These are phyloP conservation scores for Apiotrichum gracile DNA, from an alignment of 1,284 basidiomycete genomes.

Conservation along the genomic window DNA sequence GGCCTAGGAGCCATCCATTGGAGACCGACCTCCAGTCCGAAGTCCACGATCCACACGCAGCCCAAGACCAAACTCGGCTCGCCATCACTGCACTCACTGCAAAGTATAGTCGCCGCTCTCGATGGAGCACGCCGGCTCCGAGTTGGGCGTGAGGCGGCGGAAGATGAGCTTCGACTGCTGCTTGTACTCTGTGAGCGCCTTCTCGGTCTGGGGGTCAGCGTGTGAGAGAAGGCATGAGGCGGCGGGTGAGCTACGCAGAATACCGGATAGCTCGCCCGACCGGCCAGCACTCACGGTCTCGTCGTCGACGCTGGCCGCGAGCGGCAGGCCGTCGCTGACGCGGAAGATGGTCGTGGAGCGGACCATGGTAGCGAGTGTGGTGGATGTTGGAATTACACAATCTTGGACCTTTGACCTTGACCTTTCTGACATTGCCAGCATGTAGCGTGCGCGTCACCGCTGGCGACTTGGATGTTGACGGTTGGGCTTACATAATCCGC, in stretches of 20 bases:
- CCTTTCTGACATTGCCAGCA: too few species aligned
- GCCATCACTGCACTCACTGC: slow-evolving; percentile 57
- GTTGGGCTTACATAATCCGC: neutral
- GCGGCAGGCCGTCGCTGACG: slow-evolving; percentile 82
- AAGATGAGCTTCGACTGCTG: slow-evolving; percentile 97
- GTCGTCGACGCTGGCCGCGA: slow-evolving; percentile 92
- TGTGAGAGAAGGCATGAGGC: neutral
- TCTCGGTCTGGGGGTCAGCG: slow-evolving; percentile 65
- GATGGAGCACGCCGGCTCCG: slow-evolving; percentile 92
- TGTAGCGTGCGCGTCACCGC: neutral
- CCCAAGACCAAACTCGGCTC: neutral
- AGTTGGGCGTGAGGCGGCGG: slow-evolving; percentile 83
- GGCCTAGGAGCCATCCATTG: too few species aligned
- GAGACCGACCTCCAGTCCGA: neutral
- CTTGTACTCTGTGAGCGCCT: slow-evolving; percentile 91
- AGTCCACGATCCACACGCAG: neutral
- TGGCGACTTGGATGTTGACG: neutral
- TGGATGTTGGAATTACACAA: too few species aligned
- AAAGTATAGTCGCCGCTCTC: slow-evolving; percentile 91
- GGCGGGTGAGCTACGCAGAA: too few species aligned
- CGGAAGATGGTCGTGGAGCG: slow-evolving; percentile 84
- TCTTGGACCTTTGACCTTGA: too few species aligned
- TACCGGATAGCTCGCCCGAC: neutral
- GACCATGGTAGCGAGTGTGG: slow-evolving; percentile 58
- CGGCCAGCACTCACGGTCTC: slow-evolving; percentile 64